Percentiles rank a stretch among this genome's conserved stretches.
phyloP scores from a whole-genome alignment of 805 yeast species.

The Spencermartinsiella europaea region DNA sequence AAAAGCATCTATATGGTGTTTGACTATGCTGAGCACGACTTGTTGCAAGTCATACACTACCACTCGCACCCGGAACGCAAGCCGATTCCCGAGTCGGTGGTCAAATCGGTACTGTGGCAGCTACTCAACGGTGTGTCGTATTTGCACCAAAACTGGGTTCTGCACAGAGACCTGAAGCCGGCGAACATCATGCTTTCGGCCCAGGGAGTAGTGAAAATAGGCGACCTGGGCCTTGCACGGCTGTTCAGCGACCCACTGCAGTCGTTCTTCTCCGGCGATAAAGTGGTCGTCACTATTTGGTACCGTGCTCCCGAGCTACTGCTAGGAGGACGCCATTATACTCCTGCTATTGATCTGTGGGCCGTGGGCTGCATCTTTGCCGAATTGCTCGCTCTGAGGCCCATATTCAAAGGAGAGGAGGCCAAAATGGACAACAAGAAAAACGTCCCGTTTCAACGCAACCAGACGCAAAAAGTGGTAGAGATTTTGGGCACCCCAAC shows the following conservation, averaged over 20 bases:
- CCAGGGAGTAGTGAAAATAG: conserved; percentile 88
- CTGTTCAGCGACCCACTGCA: conserved; percentile 83
- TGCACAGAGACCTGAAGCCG: conserved; percentile 94
- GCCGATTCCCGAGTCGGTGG: conserved; percentile 69
- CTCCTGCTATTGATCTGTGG: conserved; percentile 92
- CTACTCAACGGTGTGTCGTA: conserved; percentile 86
- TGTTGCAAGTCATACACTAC: conserved; percentile 87
- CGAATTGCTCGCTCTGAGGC: conserved; percentile 80
- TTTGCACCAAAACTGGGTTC: conserved; percentile 91
- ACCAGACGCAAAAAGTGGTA: conserved; percentile 83
- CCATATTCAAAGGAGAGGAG: conserved; percentile 96
- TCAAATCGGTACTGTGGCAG: conserved; percentile 88
- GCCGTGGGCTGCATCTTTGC: conserved; percentile 95
- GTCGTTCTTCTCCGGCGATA: conserved; percentile 83
- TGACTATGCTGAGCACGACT: conserved; percentile 94
- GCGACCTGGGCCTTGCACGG: conserved; percentile 89
- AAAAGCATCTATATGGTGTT: conserved; percentile 91
- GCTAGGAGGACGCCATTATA: conserved; percentile 87
- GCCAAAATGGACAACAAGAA: conserved; percentile 93
- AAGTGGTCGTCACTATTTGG: conserved; percentile 96
- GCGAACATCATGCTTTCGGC: conserved; percentile 95
- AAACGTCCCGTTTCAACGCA: conserved; percentile 88
- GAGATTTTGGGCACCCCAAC: conserved; percentile 93
- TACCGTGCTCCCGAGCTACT: conserved; percentile 89
- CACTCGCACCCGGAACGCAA: conserved; percentile 86